These are phyloP conservation scores for Nicotiana knightiana DNA, from an alignment of 257 asterid species.

Conservation along the genomic window DNA sequence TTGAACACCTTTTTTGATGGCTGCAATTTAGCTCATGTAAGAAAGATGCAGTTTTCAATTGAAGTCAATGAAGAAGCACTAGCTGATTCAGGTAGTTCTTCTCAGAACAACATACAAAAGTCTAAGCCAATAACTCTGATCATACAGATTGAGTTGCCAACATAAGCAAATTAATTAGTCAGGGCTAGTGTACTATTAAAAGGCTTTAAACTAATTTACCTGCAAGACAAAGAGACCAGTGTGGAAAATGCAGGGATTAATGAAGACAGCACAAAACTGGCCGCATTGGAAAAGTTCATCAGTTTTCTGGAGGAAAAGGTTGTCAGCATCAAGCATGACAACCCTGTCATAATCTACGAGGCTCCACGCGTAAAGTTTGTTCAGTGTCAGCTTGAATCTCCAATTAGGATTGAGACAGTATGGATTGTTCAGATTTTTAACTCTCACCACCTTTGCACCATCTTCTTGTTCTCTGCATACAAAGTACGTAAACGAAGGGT, in stretches of 20 bases:
- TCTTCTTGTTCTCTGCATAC: slow-evolving; percentile 56
- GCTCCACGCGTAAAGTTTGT: slow-evolving; percentile 90
- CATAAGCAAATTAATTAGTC: not conserved
- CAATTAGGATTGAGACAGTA: slow-evolving; percentile 39
- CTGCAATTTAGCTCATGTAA: slow-evolving; percentile 32
- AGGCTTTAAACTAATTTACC: slow-evolving; percentile 27
- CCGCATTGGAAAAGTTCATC: slow-evolving; percentile 92
- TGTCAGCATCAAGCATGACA: slow-evolving; percentile 91
- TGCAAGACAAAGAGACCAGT: slow-evolving; percentile 90
- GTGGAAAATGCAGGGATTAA: slow-evolving; percentile 94
- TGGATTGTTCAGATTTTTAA: slow-evolving; percentile 65
- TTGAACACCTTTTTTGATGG: slow-evolving; percentile 67
- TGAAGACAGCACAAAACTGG: slow-evolving; percentile 86
- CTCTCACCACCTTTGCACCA: slow-evolving; percentile 68
- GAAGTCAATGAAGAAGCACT: not conserved
- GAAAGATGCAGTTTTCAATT: not conserved
- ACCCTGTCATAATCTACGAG: slow-evolving; percentile 75
- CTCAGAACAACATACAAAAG: not conserved
- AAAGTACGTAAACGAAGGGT: not conserved
- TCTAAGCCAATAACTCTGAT: not conserved
- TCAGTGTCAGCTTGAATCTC: slow-evolving; percentile 75
- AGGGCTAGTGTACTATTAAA: not conserved
- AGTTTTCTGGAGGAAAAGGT: slow-evolving; percentile 65
- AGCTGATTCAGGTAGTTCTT: not conserved
- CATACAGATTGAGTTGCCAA: not conserved